Base-by-base conservation (phyloP, 1,284 basidiomycete species). In the Takashimella tepidaria region DNA sequence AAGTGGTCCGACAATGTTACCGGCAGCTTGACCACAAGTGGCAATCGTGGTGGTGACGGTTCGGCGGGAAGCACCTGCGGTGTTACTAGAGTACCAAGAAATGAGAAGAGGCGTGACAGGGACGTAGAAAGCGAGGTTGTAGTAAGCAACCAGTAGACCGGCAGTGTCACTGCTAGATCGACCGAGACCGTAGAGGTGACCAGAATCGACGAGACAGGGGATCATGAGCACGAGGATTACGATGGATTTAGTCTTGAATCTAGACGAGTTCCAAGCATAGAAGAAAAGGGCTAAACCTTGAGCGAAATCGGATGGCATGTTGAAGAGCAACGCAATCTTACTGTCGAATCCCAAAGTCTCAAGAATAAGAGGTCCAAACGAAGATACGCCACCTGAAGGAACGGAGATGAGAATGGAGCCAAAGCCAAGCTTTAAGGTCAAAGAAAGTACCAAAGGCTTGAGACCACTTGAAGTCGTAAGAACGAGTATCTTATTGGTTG, bases 361-460 rank as follows among this genome's bases (percentile, higher is more conserved):
- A 55, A 76, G 69, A 50, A 76, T 66, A 23, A 73, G 54, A 2
- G 66, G 67, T 21, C 69, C 68, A 53, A 58, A 70, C 69, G n/a
- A 72, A 69, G 52, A 70, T 69, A 3, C 59, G 63, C 54, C 64
- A 69, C 44, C 62, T 59, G 25, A 68, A 63, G 24, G 58, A 47
- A 68, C 57, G 13, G 64, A 63, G 56, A 66, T 51, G 51, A 59
- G 52, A 45, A 67, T 63, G 51, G 48, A 67, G 56, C 24, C 65
- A 66, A 2, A 70, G 58, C 49, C 63, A 70, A 12, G 64, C 59
- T 31, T 64, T 60, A 20, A 66, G 69, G 37, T 62, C 59, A 21
- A 56, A 56, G 54, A 70, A 60, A 5, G 62, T 55, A 53, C 75
- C 74, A 8, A 54, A 10, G 22, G 66, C 61, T 50, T 76, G 74